These are phyloP conservation scores for Arxiozyma telluris DNA, from an alignment of 1,139 yeast species.

Conservation along the genomic window DNA sequence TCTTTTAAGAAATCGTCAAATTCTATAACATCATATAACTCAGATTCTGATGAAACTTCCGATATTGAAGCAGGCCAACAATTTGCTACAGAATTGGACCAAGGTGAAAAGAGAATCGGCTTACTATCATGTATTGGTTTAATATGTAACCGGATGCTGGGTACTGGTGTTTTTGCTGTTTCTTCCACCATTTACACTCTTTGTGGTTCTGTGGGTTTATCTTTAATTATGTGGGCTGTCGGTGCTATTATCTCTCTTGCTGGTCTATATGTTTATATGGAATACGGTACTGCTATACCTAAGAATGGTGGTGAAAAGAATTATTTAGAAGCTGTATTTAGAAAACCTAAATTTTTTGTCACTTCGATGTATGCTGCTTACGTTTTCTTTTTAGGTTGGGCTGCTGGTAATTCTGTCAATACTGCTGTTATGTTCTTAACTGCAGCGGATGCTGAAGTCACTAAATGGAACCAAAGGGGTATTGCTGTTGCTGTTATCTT, in stretches of 20 bases:
- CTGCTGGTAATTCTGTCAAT: constrained; percentile 47
- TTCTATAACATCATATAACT: constrained; percentile 1
- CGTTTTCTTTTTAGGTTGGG: constrained; percentile 75
- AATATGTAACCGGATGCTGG: constrained; percentile 73
- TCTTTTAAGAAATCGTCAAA: constrained; percentile 6
- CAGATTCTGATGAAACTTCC: constrained; percentile 11
- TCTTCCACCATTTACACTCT: constrained; percentile 66
- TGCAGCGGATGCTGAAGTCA: constrained; percentile 62
- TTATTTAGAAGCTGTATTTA: constrained; percentile 64
- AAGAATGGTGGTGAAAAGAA: constrained; percentile 86
- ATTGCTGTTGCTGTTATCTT: constrained; percentile 68
- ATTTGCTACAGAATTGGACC: constrained; percentile 37
- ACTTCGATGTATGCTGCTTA: constrained; percentile 72
- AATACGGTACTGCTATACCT: constrained; percentile 76
- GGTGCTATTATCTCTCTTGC: constrained; percentile 68
- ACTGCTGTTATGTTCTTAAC: constrained; percentile 37
- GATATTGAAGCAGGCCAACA: constrained; percentile 26
- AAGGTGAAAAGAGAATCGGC: constrained; percentile 53
- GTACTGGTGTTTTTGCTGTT: constrained; percentile 82
- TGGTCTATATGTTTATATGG: constrained; percentile 72
- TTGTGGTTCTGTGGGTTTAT: constrained; percentile 63
- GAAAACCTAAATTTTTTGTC: constrained; percentile 58
- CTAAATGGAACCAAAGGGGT: constrained; percentile 69
- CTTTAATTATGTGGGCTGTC: constrained; percentile 66
- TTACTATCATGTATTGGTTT: constrained; percentile 56